Evolutionary conservation across 768 basidiomycete species (phyloP), one percentile per base, ranked within the genome.

Genomic region (Auriscalpium vulgare): DNA sequence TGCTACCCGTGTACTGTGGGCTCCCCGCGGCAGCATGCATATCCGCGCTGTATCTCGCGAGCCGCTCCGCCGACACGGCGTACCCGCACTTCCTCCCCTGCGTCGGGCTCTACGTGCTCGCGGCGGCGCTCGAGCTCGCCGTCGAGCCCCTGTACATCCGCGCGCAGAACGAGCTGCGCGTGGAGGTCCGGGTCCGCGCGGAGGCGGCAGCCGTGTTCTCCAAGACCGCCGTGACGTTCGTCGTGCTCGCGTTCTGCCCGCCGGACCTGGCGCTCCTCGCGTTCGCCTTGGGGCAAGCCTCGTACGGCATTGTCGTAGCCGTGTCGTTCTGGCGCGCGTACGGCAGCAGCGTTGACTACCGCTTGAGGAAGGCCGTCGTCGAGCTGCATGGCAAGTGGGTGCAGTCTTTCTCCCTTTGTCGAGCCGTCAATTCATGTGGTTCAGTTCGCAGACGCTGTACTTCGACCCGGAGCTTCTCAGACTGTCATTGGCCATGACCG

Each of bases 251-350:
- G 45, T 21, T 62, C 56, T 35, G 63, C 37, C 53, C 69, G 0
- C 76, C 78, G 14, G 70, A 76, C 5, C 71, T 81, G 55, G 81
- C 88, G 7, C 76, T 98, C 40, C 64, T 91, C 37, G 91, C 90
- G 0, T 98, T 97, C 67, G 94, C 91, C 1, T 54, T 81, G 0
- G 97, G 97, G 3, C 95, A 98, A 68, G 62, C 88, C 6, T 77
- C 76, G 2, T 97, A 95, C 65, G 84, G 85, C 10, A 53, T 74
- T 0, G 71, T 75, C 14, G 70, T 92, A 23, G 73, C 88, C 29
- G 63, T 65, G 14, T 73, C 78, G 3, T 95, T 93, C 68, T 63
- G 78, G 29, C 35, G 57, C 1, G 70, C 58, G 17, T 66, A 68
- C 44, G 56, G 57, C 2, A 51, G 58, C 9, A 56, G 53, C 4